Conservation (phyloP, 1,284 basidiomycete genomes). For the Melampsora americana region DNA sequence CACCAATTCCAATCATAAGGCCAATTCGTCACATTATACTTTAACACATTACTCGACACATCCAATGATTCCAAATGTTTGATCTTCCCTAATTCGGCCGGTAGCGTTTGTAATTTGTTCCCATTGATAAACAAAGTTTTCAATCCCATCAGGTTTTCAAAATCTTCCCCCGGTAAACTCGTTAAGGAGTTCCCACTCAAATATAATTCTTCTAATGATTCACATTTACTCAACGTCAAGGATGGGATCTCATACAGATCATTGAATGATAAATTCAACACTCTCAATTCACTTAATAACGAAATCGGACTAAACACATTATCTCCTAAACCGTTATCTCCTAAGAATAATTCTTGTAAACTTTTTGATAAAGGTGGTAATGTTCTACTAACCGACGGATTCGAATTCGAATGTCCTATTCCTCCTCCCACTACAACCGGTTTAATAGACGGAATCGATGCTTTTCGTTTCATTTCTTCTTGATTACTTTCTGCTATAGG, state of each 20-base stretch:
- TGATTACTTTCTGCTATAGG: constrained; percentile 53
- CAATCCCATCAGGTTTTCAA: constrained; percentile 67
- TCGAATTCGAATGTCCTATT: constrained; percentile 35
- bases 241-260: constrained; percentile 84
- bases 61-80: constrained; percentile 78
- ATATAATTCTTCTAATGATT: constrained; percentile 76
- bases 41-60: constrained; percentile 88
- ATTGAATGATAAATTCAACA: constrained; percentile 94
- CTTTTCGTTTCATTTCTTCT: constrained; percentile 47
- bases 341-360: constrained; percentile 74
- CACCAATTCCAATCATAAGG: constrained; percentile 99
- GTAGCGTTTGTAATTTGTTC: constrained; percentile 87
- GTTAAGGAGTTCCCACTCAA: constrained; percentile 90
- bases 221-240: constrained; percentile 68
- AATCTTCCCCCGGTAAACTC: constrained; percentile 81
- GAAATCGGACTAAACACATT: constrained; percentile 73
- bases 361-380: constrained; percentile 70
- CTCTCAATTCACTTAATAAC: constrained; percentile 69
- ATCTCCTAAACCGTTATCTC: constrained; percentile 83
- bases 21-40: constrained; percentile 98
- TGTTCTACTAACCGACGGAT: constrained; percentile 46
- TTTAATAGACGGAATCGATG: background rate
- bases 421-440: background rate
- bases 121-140: constrained; percentile 83
- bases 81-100: constrained; percentile 82